Conservation (phyloP, 805 yeast species). For the Torulaspora microellipsoides region DNA sequence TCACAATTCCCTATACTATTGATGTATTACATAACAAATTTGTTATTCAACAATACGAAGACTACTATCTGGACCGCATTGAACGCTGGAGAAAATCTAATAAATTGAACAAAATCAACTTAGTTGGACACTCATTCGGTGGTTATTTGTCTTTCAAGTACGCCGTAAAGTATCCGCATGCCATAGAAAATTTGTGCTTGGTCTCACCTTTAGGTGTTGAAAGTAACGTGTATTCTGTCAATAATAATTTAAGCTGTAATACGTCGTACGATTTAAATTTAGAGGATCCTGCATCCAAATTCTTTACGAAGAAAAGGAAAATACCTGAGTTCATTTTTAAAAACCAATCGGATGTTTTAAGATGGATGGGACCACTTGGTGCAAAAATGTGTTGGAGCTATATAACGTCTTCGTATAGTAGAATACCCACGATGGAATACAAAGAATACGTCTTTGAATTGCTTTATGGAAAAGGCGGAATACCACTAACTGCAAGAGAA, state of each 20-base stretch:
- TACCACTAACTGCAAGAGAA: slow-evolving; percentile 22
- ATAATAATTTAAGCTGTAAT: slow-evolving; percentile 22
- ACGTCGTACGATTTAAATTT: slow-evolving; percentile 31
- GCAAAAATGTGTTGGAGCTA: slow-evolving; percentile 35
- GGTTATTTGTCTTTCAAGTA: slow-evolving; percentile 68
- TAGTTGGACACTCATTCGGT: slow-evolving; percentile 77
- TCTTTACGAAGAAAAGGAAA: slow-evolving; percentile 25
- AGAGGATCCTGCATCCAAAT: slow-evolving; percentile 41
- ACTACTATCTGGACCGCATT: slow-evolving; percentile 52
- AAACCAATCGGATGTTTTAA: slow-evolving; percentile 45
- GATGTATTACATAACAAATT: slow-evolving; percentile 17
- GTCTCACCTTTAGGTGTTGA: slow-evolving; percentile 81
- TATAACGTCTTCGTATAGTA: slow-evolving; percentile 30
- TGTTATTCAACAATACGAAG: slow-evolving; percentile 42
- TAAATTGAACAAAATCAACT: slow-evolving; percentile 49
- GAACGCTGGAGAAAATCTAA: slow-evolving; percentile 59
- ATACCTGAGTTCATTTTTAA: slow-evolving; percentile 33
- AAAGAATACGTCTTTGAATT: slow-evolving; percentile 26
- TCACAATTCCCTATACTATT: slow-evolving; percentile 16
- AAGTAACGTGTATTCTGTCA: slow-evolving; percentile 56
- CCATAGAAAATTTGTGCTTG: slow-evolving; percentile 50
- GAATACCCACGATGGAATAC: slow-evolving; percentile 26
- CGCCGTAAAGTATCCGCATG: slow-evolving; percentile 52
- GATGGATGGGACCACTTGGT: slow-evolving; percentile 43
- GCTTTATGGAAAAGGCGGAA: slow-evolving; percentile 20